phyloP scores from a whole-genome alignment of 1,284 basidiomycete species.

The Leccinum subrobustum region DNA sequence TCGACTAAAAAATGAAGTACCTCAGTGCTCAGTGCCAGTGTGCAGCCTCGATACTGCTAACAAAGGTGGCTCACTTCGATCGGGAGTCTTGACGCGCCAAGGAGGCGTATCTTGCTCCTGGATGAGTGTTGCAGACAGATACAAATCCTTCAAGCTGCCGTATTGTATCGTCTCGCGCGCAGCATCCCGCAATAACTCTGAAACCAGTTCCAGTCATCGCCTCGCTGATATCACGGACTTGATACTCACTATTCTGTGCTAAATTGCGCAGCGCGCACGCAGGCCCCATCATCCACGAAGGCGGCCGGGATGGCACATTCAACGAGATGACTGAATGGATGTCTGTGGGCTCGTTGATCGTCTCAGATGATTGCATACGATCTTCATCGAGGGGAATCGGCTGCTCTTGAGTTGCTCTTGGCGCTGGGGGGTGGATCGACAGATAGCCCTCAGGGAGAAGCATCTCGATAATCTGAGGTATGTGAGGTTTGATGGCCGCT shows the following conservation, averaged over 20 bases:
- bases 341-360: background rate
- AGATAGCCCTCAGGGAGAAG: slow-evolving; percentile 8
- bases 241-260: slow-evolving; percentile 16
- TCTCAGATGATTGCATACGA: background rate
- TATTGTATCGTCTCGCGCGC: slow-evolving; percentile 11
- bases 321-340: background rate
- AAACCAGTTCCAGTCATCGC: background rate
- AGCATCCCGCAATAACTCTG: slow-evolving; percentile 2
- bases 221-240: background rate
- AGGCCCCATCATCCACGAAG: background rate
- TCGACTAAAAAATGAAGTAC: slow-evolving; percentile 12
- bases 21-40: background rate
- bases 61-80: slow-evolving; percentile 10
- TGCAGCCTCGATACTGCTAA: background rate
- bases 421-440: slow-evolving; percentile 3
- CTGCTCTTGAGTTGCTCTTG: background rate
- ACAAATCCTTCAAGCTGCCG: slow-evolving; percentile 19
- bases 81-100: slow-evolving; percentile 22
- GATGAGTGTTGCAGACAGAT: slow-evolving; percentile 19
- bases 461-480: slow-evolving; percentile 20
- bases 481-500: slow-evolving; percentile 4
- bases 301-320: background rate
- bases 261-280: slow-evolving; percentile 3
- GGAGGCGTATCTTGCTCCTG: slow-evolving; percentile 13
- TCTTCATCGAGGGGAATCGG: background rate